Percentiles rank a stretch among this genome's conserved stretches.
Evolutionary conservation across 208 protist genomes (phyloP).

Genomic region (Trichomonas vaginalis): DNA sequence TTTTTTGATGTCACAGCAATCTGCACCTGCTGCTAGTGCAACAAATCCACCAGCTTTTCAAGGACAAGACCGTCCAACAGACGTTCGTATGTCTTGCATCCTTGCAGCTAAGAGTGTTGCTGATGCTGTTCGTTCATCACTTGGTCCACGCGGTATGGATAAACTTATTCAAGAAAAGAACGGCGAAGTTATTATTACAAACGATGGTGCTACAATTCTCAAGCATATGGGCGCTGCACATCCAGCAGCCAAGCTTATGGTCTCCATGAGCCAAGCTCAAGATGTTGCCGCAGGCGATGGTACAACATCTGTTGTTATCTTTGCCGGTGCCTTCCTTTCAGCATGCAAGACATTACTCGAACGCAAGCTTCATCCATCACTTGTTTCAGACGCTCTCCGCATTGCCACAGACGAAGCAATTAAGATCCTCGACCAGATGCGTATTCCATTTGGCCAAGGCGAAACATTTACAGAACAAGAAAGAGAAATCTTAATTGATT

Average conservation of each 20-base stretch:
- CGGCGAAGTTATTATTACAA: constrained; percentile 91
- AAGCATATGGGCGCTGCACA: constrained; percentile 80
- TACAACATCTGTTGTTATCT: constrained; percentile 91
- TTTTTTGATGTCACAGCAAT: neutral
- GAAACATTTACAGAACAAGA: neutral
- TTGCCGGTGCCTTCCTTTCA: constrained; percentile 78
- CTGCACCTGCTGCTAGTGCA: neutral
- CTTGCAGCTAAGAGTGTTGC: constrained; percentile 58
- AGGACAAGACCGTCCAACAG: constrained; percentile 23
- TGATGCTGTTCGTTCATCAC: constrained; percentile 83
- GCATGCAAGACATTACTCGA: constrained; percentile 67
- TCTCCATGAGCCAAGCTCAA: constrained; percentile 89
- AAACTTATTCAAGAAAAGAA: constrained; percentile 63
- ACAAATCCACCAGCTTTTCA: constrained; percentile 15
- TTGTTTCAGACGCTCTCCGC: constrained; percentile 77
- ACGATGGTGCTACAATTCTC: constrained; percentile 98
- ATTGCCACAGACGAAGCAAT: constrained; percentile 58
- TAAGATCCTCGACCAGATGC: constrained; percentile 38
- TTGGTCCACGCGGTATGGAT: constrained; percentile 97
- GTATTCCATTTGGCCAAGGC: neutral
- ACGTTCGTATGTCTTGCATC: constrained; percentile 30
- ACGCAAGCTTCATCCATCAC: constrained; percentile 78
- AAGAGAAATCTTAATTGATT: constrained; percentile 43
- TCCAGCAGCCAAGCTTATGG: constrained; percentile 91
- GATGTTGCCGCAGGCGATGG: constrained; percentile 98